These are phyloP conservation scores for Coemansia sp. DNA, from an alignment of 192 early-diverging fungal species.

Conservation along the genomic window DNA sequence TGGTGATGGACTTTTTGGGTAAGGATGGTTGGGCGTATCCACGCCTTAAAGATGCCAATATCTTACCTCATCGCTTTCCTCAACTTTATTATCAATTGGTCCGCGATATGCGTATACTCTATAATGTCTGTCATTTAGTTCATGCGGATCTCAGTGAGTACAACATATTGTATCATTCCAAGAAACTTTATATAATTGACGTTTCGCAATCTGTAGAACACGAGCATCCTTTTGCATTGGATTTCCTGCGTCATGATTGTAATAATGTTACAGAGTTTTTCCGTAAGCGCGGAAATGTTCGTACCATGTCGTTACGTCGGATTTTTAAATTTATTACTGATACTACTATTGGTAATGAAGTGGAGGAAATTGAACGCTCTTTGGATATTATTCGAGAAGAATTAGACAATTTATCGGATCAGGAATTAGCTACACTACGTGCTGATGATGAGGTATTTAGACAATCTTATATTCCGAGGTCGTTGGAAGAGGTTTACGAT, in stretches of 20 bases:
- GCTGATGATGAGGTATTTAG: conserved; percentile 90
- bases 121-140: conserved; percentile 88
- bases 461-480: conserved; percentile 87
- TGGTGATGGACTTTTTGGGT: conserved; percentile 94
- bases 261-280: conserved; percentile 93
- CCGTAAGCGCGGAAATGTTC: conserved; percentile 65
- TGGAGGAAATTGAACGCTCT: conserved; percentile 66
- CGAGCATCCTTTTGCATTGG: conserved; percentile 94
- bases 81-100: conserved; percentile 80
- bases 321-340: conserved; percentile 88
- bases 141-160: conserved; percentile 98
- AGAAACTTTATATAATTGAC: conserved; percentile 87
- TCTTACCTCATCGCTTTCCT: conserved; percentile 71
- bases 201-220: conserved; percentile 99
- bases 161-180: conserved; percentile 88
- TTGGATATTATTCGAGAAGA: conserved; percentile 63
- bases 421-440: conserved; percentile 56
- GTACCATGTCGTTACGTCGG: conserved; percentile 75
- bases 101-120: conserved; percentile 87
- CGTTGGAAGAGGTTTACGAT: conserved; percentile 87
- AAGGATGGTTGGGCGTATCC: conserved; percentile 94
- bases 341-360: conserved; percentile 56
- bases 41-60: conserved; percentile 88
- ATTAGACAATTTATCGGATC: conserved; percentile 42
- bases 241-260: conserved; percentile 94